Base-by-base conservation (phyloP, 2,329 filamentous ascomycete species). In the Ceratocystis smalleyi region DNA sequence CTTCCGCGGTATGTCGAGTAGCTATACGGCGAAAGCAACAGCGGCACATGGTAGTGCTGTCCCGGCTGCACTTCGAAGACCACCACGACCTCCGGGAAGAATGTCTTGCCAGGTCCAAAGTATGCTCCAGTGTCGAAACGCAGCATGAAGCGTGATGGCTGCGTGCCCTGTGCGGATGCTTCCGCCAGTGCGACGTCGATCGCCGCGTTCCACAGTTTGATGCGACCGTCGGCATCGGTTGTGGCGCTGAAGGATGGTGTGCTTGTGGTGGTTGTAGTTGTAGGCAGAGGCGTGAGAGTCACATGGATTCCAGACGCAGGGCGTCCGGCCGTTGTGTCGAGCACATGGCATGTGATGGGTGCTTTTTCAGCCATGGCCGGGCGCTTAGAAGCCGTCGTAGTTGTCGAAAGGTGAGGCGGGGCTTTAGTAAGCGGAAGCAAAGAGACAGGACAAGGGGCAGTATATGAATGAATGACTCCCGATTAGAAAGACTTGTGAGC, bases 261-360 rank as follows among this genome's bases (percentile, higher is more conserved):
- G 30, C 17, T 49, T 40, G 35, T 5, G 35, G 49, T 8, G 15
- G 45, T 15, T 51, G 66, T 69, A 61, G 72, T 74, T 5, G 79
- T 79, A 60, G 83, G 15, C 10, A 17, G 8, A 10, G 27, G 7
- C 15, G 47, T 77, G 24, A 91, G 82, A 64, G 81, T 83, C 65
- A 91, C 87, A 68, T 79, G 79, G 70, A 94, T 82, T 67, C 78
- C 77, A 65, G 79, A 74, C 17, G 83, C 89, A 24, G 89, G 89
- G 65, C 80, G 80, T 71, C 89, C 89, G 67, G 81, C 77, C n/a
- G 84, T 82, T 10, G 88, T 92, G 78, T 94, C 88, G 73, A 94
- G 88, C 74, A 91, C 83, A 78, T 94, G 89, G 78, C 88, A 92
- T 73, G 89, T 92, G 71, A 94, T 92, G 71, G 83, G 83, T 71